Evolutionary conservation across 2,329 filamentous ascomycete species (phyloP).

Genomic region (Albifimbria verrucaria): DNA sequence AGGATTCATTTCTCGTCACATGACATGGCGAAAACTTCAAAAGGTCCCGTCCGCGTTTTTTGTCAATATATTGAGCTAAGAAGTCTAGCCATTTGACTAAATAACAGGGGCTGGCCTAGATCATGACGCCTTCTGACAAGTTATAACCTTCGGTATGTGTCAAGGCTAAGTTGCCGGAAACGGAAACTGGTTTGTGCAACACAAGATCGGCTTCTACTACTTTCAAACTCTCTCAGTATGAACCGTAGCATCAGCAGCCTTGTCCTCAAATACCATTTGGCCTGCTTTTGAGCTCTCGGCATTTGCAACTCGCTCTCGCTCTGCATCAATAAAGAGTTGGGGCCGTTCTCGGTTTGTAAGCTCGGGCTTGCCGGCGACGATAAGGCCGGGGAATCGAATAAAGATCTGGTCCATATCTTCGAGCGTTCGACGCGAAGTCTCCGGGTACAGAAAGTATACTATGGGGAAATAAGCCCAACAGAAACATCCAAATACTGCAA

Average conservation of each 20-base stretch:
- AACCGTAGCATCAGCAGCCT: not conserved
- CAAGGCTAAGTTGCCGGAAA: no score
- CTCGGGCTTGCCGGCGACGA: conserved; percentile 29
- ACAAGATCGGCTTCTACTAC: no score
- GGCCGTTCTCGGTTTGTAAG: conserved; percentile 34
- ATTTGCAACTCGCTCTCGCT: conserved; percentile 22
- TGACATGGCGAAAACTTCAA: no score
- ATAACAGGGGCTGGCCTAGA: no score
- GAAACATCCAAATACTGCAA: conserved; percentile 13
- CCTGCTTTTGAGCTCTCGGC: conserved; percentile 7
- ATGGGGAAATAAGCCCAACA: conserved; percentile 32
- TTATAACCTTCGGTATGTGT: no score
- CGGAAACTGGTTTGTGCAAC: no score
- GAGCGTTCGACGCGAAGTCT: conserved; percentile 42
- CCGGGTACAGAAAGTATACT: conserved; percentile 48
- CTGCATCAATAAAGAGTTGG: conserved; percentile 31
- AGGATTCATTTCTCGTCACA: no score
- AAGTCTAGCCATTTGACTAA: no score
- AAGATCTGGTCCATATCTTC: conserved; percentile 48
- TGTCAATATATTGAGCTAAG: no score
- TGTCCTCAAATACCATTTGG: not conserved
- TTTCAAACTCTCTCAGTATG: not conserved
- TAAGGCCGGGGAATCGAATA: conserved; percentile 22
- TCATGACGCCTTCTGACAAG: no score
- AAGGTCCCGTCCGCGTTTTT: no score